A percentile compares a stretch with the other conserved stretches of the same genome.
Evolutionary conservation across 345 rosid species (phyloP).

Genomic region (Zanthoxylum bungeanum): DNA sequence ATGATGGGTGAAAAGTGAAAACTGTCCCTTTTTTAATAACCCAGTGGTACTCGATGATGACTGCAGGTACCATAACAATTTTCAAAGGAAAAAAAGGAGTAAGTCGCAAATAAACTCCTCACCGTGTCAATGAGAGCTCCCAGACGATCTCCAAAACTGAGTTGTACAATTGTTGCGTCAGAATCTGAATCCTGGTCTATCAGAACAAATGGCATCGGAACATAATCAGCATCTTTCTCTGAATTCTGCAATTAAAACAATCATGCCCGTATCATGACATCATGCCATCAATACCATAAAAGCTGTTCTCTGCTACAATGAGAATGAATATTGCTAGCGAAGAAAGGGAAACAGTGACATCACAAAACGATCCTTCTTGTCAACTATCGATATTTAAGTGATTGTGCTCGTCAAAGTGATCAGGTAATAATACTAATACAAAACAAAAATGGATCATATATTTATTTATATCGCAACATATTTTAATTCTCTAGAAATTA

Average conservation of each 20-base stretch:
- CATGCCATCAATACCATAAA: background rate
- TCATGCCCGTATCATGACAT: slow-evolving; percentile 9
- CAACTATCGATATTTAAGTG: background rate
- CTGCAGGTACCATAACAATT: background rate
- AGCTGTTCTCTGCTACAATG: background rate
- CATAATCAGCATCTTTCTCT: slow-evolving; percentile 46
- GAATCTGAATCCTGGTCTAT: slow-evolving; percentile 91
- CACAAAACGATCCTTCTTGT: background rate
- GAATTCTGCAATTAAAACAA: slow-evolving; percentile 43
- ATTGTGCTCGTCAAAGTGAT: background rate
- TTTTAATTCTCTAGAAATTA: background rate
- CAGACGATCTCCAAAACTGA: slow-evolving; percentile 95
- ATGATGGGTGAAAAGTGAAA: background rate
- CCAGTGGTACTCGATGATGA: background rate
- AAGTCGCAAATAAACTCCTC: slow-evolving; percentile 14
- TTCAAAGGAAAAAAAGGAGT: background rate
- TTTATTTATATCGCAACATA: background rate
- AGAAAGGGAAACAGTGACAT: background rate
- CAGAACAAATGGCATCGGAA: slow-evolving; percentile 71
- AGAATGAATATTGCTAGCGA: background rate
- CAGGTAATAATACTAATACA: background rate
- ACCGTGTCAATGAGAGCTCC: slow-evolving; percentile 97
- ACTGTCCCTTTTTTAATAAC: background rate
- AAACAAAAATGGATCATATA: background rate
- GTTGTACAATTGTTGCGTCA: slow-evolving; percentile 76